Evolutionary conservation across 257 asterid genomes (phyloP).

Genomic region (Vinca minor): DNA sequence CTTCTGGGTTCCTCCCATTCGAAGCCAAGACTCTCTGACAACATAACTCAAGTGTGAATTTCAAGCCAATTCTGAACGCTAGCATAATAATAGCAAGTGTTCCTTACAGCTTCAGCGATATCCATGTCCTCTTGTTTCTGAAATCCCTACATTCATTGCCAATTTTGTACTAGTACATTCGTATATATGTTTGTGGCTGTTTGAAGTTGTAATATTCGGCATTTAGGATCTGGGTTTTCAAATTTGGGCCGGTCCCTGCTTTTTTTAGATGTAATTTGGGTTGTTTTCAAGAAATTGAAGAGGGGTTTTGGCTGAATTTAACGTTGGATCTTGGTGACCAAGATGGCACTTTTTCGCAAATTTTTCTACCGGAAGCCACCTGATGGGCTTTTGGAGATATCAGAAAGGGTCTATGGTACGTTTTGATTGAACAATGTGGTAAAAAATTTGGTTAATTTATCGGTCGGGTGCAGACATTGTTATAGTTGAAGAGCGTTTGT

Average conservation of each 20-base stretch:
- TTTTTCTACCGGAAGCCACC: conserved; percentile 29
- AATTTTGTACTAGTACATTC: not conserved
- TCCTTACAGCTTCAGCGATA: conserved; percentile 26
- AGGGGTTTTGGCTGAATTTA: conserved; percentile 8
- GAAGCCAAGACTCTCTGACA: conserved; percentile 22
- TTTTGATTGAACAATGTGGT: not conserved
- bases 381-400: conserved; percentile 26
- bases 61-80: conserved; percentile 8
- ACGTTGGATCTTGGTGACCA: conserved; percentile 11
- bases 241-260: conserved; percentile 5
- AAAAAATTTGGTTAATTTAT: not conserved
- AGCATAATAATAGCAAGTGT: not conserved
- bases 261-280: conserved; percentile 12
- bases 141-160: conserved; percentile 8
- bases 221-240: conserved; percentile 3
- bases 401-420: conserved; percentile 35
- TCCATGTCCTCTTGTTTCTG: conserved; percentile 14
- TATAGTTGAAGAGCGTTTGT: not conserved
- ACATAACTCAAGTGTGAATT: conserved; percentile 11
- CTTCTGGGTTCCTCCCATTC: conserved; percentile 25
- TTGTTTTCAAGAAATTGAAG: not conserved
- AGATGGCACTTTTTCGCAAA: conserved; percentile 26
- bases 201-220: not conserved
- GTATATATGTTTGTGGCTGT: not conserved
- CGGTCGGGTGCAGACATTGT: not conserved